A percentile compares a stretch with the other conserved stretches of the same genome.
These are phyloP conservation scores for Erigeron philadelphicus DNA, from an alignment of 140 eudicot species.

Conservation along the genomic window DNA sequence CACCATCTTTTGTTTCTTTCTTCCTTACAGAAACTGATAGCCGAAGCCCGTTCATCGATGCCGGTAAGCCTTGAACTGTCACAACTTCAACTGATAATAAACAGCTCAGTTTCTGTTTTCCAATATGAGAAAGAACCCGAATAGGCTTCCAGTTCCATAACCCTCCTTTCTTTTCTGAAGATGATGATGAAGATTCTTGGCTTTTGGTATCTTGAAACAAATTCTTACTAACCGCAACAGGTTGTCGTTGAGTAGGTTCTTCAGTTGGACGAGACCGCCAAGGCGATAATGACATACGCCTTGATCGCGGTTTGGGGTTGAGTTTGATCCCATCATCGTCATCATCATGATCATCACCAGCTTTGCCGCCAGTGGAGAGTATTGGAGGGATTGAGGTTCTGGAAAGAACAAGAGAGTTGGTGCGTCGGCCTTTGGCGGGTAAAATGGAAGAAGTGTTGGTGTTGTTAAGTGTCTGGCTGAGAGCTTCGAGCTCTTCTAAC, in stretches of 20 bases:
- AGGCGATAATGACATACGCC: conserved; percentile 86
- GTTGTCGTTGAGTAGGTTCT: conserved; percentile 23
- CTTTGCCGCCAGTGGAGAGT: conserved; percentile 37
- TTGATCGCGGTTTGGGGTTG: conserved; percentile 60
- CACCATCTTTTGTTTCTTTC: conserved; percentile 81
- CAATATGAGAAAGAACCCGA: conserved; percentile 66
- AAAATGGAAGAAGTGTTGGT: conserved; percentile 43
- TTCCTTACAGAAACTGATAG: conserved; percentile 75
- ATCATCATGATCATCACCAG: conserved; percentile 23
- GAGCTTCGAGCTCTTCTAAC: conserved; percentile 74
- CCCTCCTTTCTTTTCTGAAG: conserved; percentile 54
- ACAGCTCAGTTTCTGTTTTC: conserved; percentile 83
- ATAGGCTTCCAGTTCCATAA: conserved; percentile 96
- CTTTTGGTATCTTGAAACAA: conserved; percentile 27
- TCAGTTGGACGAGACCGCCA: conserved; percentile 68
- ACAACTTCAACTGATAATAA: conserved; percentile 89
- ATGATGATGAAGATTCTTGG: conserved; percentile 19
- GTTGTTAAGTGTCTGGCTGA: conserved; percentile 65
- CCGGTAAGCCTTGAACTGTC: conserved; percentile 61
- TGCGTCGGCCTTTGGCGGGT: conserved; percentile 45
- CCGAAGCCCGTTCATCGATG: conserved; percentile 94
- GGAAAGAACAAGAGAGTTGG: conserved; percentile 78
- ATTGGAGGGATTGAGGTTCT: conserved; percentile 57
- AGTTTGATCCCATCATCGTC: conserved; percentile 33
- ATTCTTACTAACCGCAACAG: neutral